phyloP scores from a whole-genome alignment of 2,329 filamentous ascomycete species.

The Claviceps arundinis region DNA sequence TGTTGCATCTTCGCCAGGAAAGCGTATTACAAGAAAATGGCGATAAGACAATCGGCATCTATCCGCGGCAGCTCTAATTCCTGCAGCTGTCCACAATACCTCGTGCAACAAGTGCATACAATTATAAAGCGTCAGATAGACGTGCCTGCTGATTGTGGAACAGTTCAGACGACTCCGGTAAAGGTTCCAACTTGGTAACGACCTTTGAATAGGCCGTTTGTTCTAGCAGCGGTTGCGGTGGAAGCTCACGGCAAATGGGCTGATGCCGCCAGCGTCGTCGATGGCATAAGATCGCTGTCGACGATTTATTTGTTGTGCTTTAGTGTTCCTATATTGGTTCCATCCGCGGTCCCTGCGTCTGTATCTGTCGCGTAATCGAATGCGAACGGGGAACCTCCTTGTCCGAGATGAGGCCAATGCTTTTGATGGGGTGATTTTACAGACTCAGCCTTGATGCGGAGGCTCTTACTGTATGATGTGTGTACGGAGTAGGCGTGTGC shows the following conservation, averaged over 20 bases:
- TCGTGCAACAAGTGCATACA: not conserved
- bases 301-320: not conserved
- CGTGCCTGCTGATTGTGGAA: not conserved
- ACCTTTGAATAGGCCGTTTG: no score
- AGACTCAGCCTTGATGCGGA: not conserved
- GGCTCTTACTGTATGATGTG: no score
- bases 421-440: not conserved
- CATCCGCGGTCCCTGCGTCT: not conserved
- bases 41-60: not conserved
- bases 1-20: constrained; percentile 9
- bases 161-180: no score
- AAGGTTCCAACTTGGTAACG: no score
- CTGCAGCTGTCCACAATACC: not conserved
- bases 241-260: not conserved
- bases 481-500: no score
- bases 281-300: not conserved
- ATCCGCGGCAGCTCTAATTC: not conserved
- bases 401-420: not conserved
- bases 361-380: not conserved
- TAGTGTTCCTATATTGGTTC: not conserved
- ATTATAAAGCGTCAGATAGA: not conserved
- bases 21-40: not conserved
- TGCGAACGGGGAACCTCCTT: not conserved
- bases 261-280: no score
- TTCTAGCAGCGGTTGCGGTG: not conserved